Evolutionary conservation across 169 alveolate species (phyloP).

Genomic region (Cryptosporidium andersoni): DNA sequence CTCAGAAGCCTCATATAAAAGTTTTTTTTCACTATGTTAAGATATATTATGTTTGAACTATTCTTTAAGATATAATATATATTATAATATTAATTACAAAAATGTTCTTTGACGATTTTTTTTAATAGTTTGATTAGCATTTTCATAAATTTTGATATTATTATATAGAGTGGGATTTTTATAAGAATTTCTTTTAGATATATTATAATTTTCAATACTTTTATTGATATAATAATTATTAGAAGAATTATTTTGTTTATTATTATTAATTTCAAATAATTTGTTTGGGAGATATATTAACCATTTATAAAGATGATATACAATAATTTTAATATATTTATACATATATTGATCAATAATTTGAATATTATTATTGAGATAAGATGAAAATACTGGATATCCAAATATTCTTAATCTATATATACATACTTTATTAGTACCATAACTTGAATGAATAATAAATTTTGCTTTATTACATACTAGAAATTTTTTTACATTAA

Average conservation of each 20-base stretch:
- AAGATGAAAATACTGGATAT: neutral
- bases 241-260: neutral
- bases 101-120: no score
- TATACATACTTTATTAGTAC: constrained; percentile 14
- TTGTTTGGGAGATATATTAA: neutral
- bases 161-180: no score
- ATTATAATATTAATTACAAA: no score
- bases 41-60: no score
- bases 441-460: constrained; percentile 42
- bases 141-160: no score
- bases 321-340: neutral
- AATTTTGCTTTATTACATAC: constrained; percentile 26
- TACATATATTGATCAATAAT: neutral
- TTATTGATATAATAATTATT: neutral
- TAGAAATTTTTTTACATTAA: neutral
- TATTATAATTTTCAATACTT: no score
- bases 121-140: no score
- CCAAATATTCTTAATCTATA: constrained; percentile 58
- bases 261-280: neutral
- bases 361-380: neutral
- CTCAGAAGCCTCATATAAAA: neutral
- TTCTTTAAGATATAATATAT: no score
- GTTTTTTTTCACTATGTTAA: constrained; percentile 35
- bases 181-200: no score
- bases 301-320: neutral